Conservation (phyloP, 2,329 filamentous ascomycete species). For the Cryphonectria parasitica region DNA sequence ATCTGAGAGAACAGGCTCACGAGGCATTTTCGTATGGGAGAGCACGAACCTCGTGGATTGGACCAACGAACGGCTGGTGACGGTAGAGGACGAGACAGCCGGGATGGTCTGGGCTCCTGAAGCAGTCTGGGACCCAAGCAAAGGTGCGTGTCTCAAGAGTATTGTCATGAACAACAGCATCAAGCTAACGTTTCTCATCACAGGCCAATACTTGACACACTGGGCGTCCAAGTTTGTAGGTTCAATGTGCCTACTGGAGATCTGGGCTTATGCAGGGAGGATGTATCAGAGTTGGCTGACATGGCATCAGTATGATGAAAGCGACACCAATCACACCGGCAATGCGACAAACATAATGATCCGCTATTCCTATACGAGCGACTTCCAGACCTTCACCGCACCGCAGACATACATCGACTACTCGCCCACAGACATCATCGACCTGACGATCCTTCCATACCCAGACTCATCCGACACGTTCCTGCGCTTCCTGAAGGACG, state of each 20-base stretch:
- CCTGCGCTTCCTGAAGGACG: conserved; percentile 60
- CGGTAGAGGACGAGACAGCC: conserved; percentile 55
- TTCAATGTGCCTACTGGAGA: neutral
- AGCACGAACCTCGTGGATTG: conserved; percentile 55
- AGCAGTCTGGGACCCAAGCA: conserved; percentile 55
- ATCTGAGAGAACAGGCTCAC: conserved; percentile 54
- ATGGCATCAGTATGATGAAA: conserved; percentile 46
- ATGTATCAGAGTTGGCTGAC: neutral
- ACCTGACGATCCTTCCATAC: conserved; percentile 59
- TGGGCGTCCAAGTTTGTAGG: conserved; percentile 53
- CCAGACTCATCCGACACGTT: conserved; percentile 44
- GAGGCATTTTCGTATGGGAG: conserved; percentile 60
- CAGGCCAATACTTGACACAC: conserved; percentile 49
- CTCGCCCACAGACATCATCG: conserved; percentile 53
- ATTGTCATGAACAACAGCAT: neutral
- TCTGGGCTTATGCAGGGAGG: neutral
- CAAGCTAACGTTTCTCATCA: conserved; percentile 15
- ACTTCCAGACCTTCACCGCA: conserved; percentile 56
- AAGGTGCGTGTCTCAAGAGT: conserved; percentile 35
- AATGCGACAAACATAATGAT: conserved; percentile 49
- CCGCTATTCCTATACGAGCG: conserved; percentile 58
- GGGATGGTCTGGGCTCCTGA: conserved; percentile 64
- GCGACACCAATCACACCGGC: conserved; percentile 54
- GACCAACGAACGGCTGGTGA: conserved; percentile 51
- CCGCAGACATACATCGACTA: conserved; percentile 56